A percentile compares a stretch with the other conserved stretches of the same genome.
Conservation (phyloP, 2,329 filamentous ascomycete species). For the Mollisiaceae sp. region DNA sequence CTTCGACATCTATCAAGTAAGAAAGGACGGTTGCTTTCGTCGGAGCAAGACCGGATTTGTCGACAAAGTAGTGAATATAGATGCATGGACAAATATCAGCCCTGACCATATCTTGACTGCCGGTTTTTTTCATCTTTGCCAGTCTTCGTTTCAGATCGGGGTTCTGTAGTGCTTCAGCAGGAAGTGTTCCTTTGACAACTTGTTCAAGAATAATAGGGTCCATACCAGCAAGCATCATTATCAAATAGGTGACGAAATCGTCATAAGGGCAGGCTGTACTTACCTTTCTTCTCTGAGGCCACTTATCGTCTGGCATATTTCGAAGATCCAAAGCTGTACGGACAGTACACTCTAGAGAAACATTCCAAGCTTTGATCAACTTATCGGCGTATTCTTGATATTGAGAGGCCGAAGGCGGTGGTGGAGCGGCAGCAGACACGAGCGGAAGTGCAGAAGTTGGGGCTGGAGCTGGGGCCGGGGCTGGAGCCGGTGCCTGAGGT, state of each 20-base stretch:
- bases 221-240: neutral
- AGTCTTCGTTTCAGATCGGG: neutral
- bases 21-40: neutral
- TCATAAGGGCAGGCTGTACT: neutral
- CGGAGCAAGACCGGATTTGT: neutral
- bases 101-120: neutral
- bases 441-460: no score
- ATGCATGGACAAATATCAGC: neutral
- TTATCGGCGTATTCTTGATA: no score
- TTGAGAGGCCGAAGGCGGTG: no score
- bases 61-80: neutral
- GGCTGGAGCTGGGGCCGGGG: no score
- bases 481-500: no score
- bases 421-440: no score
- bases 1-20: neutral
- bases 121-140: neutral
- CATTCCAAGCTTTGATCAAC: no score
- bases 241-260: neutral
- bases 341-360: no score
- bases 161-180: neutral
- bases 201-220: neutral
- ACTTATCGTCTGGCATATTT: neutral
- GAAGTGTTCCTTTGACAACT: neutral
- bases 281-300: neutral
- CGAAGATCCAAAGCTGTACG: neutral